Base-by-base conservation (phyloP, 257 asterid species). In the Petunia axillaris region DNA sequence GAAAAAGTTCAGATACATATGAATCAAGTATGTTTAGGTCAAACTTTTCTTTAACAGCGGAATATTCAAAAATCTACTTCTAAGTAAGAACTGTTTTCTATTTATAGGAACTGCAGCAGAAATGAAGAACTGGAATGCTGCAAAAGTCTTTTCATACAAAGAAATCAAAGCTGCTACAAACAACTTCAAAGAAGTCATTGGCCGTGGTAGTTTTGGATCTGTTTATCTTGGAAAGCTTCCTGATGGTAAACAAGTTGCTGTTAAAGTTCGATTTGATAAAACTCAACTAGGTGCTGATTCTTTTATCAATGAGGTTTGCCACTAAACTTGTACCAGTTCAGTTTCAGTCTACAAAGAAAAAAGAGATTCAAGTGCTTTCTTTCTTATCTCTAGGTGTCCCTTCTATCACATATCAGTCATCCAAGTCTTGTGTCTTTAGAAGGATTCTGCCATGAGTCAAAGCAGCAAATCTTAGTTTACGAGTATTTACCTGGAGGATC, bases 121-220 rank as follows among this genome's bases (percentile, higher is more conserved):
- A 82, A 81, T 89, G 85, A 81, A 83, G 48, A 86, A 85, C 80
- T 90, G 95, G 97, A 89, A 89, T 70, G 88, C 92, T 37, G 92
- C 95, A 76, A 92, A 89, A 86, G 84, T 84, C 52, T 93, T 91
- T 66, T 91, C 91, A 62, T 93, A 89, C 86, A 93, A 89, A 81
- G 99, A 93, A 86, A 93, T 95, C 76, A 93, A 89, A 87, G 64
- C 91, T 84, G 90, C 91, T 46, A 93, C 99, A 70, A 91, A 85
- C 89, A 90, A 95, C 87, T 95, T 95, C 85, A 95, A 88, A 89
- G 87, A 91, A 84, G 89, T 85, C 53, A 85, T 93, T 8, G 99
- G 99, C 6, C 93, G 94, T 2, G 99, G 99, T 64, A 92, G 99
- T 80, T 95, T 92, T n/a, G 98, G 99, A 38, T 83, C 97, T 41